phyloP scores from a whole-genome alignment of 2,329 filamentous ascomycete genomes.

The Xenoacremonium recifei region DNA sequence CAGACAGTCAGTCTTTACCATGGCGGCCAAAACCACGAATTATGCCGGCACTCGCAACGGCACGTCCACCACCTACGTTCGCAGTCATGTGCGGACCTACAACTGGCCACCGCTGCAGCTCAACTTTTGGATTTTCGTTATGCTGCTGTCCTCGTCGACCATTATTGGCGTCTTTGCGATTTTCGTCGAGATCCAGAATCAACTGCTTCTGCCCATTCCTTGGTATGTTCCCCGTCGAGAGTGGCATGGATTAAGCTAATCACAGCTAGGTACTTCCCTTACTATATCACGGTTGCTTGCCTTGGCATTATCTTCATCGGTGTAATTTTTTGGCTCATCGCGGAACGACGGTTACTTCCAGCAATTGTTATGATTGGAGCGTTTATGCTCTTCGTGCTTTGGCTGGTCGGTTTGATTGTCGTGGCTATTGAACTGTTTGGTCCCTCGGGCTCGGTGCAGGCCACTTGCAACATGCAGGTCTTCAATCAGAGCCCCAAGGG shows the following conservation, averaged over 20 bases:
- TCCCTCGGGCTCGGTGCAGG: conserved; percentile 55
- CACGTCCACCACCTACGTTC: conserved; percentile 43
- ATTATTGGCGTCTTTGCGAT: conserved; percentile 61
- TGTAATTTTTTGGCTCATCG: conserved; percentile 62
- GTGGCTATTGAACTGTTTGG: conserved; percentile 64
- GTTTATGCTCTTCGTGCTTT: conserved; percentile 66
- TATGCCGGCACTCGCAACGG: conserved; percentile 33
- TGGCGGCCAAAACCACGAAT: conserved; percentile 26
- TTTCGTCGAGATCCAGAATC: conserved; percentile 59
- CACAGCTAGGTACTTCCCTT: conserved; percentile 61
- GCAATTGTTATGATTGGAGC: conserved; percentile 62
- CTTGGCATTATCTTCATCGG: conserved; percentile 67
- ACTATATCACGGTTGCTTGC: conserved; percentile 57
- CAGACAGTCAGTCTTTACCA: too few relatives aligned
- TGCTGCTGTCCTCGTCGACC: conserved; percentile 57
- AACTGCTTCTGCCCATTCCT: conserved; percentile 53
- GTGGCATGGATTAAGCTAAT: conserved; percentile 1
- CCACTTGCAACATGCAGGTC: conserved; percentile 58
- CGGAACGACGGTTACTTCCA: conserved; percentile 58
- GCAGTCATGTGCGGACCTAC: conserved; percentile 55
- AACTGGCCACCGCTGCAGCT: conserved; percentile 68
- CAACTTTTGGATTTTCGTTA: conserved; percentile 66
- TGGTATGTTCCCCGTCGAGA: conserved; percentile 46
- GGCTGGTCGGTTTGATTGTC: conserved; percentile 64
- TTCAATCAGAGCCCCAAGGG: conserved; percentile 50